Conservation (phyloP, 2,329 filamentous ascomycete species). For the Chaetomium strumarium region DNA sequence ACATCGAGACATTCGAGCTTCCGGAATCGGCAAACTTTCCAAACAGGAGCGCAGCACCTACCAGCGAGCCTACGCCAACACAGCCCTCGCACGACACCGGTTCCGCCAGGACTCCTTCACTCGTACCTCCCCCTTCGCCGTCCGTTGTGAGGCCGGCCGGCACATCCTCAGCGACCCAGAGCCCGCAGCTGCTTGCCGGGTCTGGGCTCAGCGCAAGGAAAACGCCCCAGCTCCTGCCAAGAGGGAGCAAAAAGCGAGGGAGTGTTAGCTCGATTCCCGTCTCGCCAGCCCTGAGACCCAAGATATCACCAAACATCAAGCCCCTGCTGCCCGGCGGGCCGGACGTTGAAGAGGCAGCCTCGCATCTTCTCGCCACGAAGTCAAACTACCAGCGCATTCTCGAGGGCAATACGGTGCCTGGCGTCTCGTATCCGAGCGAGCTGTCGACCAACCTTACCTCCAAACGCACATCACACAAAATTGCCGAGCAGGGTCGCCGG, state of each 20-base stretch:
- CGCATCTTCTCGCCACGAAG: conserved; percentile 81
- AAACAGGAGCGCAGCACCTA: conserved; percentile 41
- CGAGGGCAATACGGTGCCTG: conserved; percentile 85
- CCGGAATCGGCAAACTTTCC: conserved; percentile 61
- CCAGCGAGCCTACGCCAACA: conserved; percentile 38
- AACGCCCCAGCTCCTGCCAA: conserved; percentile 51
- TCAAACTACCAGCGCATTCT: conserved; percentile 98
- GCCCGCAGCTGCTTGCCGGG: conserved; percentile 57
- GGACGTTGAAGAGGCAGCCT: conserved; percentile 54
- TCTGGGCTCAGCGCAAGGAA: conserved; percentile 44
- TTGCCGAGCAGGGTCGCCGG: conserved; percentile 89
- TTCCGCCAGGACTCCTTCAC: conserved; percentile 45
- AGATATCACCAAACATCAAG: conserved; percentile 91
- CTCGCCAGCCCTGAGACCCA: conserved; percentile 79
- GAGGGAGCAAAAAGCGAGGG: conserved; percentile 60
- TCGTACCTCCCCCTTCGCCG: conserved; percentile 46
- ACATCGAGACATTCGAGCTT: conserved; percentile 56
- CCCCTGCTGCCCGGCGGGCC: conserved; percentile 65
- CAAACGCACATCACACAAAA: conserved; percentile 95
- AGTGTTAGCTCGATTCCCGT: conserved; percentile 69
- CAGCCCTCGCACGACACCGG: conserved; percentile 29
- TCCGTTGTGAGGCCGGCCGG: conserved; percentile 37
- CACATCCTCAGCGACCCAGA: conserved; percentile 54
- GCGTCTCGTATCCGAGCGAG: conserved; percentile 83
- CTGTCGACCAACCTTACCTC: conserved; percentile 91